These are phyloP conservation scores for Nitzschia sp. DNA, from an alignment of 108 stramenopile species.

Conservation along the genomic window DNA sequence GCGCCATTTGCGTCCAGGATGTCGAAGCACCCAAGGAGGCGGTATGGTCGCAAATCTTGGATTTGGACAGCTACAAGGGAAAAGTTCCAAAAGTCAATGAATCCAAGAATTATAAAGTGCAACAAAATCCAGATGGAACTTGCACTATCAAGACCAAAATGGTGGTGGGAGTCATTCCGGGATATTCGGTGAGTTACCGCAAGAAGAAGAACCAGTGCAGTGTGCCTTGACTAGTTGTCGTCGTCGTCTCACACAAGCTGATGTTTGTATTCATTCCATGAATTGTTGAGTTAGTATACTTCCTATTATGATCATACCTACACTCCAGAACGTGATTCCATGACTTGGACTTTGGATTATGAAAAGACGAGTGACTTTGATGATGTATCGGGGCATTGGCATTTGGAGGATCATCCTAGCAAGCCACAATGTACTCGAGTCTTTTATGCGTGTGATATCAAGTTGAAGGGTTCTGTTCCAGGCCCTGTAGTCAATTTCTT, in stretches of 20 bases:
- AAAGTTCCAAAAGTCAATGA: conserved; percentile 71
- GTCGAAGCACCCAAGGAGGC: conserved; percentile 64
- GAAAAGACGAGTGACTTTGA: conserved; percentile 74
- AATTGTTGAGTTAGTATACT: conserved; percentile 39
- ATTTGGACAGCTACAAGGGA: conserved; percentile 55
- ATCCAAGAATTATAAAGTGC: conserved; percentile 61
- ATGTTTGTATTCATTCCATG: conserved; percentile 2
- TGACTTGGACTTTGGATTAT: conserved; percentile 79
- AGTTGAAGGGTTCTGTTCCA: conserved; percentile 58
- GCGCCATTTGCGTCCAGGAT: conserved; percentile 77
- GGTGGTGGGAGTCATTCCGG: conserved; percentile 68
- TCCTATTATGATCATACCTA: conserved; percentile 66
- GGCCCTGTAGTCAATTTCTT: conserved; percentile 66
- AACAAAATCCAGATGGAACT: conserved; percentile 43
- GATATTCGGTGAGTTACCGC: conserved; percentile 73
- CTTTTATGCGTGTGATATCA: conserved; percentile 75
- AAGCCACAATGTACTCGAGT: conserved; percentile 62
- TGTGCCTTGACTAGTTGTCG: too few species aligned
- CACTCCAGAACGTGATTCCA: conserved; percentile 39
- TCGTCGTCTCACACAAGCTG: too few species aligned
- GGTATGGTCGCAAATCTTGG: conserved; percentile 76
- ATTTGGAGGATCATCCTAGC: conserved; percentile 55
- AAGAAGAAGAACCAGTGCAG: too few species aligned
- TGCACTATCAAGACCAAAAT: conserved; percentile 66
- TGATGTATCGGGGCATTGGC: conserved; percentile 79